Conservation (phyloP, 768 basidiomycete species). For the Saitozyma podzolica region DNA sequence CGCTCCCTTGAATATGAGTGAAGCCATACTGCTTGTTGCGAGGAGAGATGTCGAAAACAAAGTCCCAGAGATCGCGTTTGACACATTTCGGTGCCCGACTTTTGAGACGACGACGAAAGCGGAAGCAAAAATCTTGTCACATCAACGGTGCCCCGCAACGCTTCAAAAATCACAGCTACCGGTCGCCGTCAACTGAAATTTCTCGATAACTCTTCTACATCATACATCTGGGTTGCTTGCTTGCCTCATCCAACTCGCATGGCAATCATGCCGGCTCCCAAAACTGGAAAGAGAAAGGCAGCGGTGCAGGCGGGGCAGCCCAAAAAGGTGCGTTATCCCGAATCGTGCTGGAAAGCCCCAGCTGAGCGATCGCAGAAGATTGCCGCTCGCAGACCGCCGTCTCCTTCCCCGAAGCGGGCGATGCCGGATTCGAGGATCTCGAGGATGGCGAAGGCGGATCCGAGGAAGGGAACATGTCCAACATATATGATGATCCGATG, state of each 20-base stretch:
- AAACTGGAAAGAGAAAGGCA: conserved; percentile 25
- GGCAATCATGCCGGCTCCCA: conserved; percentile 14
- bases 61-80: background rate
- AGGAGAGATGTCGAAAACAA: too few relatives aligned
- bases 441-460: background rate
- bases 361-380: background rate
- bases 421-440: background rate
- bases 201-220: too few relatives aligned
- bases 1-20: conserved; percentile 8
- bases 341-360: background rate
- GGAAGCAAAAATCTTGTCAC: conserved; percentile 7
- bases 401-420: background rate
- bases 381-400: too few relatives aligned
- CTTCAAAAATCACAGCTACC: too few relatives aligned
- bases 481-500: conserved; percentile 23
- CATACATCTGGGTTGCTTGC: background rate
- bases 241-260: background rate
- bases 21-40: conserved; percentile 9
- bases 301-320: background rate
- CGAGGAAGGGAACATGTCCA: background rate
- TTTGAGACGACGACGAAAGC: conserved; percentile 9
- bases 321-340: conserved; percentile 17
- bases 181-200: too few relatives aligned
- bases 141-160: too few relatives aligned
- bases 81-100: background rate